Evolutionary conservation across 2,329 filamentous ascomycete species (phyloP), one percentile per base, ranked within the genome.

Genomic region (Hypoxylon sp.): DNA sequence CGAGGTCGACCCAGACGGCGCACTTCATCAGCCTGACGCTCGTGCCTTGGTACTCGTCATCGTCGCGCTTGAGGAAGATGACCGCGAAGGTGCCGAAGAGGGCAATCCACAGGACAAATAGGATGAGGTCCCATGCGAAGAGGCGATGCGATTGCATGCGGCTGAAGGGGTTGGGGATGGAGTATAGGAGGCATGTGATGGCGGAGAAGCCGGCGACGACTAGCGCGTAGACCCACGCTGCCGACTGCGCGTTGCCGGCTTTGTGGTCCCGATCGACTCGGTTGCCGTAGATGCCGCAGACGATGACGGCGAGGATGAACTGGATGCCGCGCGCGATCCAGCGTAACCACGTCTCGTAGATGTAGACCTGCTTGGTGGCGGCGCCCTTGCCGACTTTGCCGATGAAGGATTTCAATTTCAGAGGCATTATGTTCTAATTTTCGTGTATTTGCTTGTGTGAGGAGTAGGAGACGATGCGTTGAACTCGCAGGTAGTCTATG

Each of bases 41-140:
- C 45, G 75, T 77, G 28, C 80, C 81, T 74, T 83, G 78, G 75
- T 82, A 83, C 40, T 76, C 72, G 58, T 87, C 81, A 32, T 81
- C 79, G 61, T 89, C 83, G 58, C 83, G 83, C 32, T 82, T 77
- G 62, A 93, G 86, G 78, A 90, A 93, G 79, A 92, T 87, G 64
- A 83, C 85, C 12, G 88, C 91, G 70, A 93, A 93, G 63, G 91
- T 84, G 26, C 90, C 91, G 74, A 93, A 93, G 2, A 90, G 81
- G 12, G 87, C 84, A 65, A 91, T 80, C 87, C 90, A 93, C 2
- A 78, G 70, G 28, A 83, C 42, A 69, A 80, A 82, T 3, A 84
- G 77, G 8, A 75, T 64, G 18, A 80, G 63, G 50, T 84, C 82
- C 79, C 80, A 83, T 12, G 76, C 74, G 46, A 83, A 84, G 4